These are phyloP conservation scores for Dactylellina leptospora DNA, from an alignment of 2,329 filamentous ascomycete genomes.

Conservation along the genomic window DNA sequence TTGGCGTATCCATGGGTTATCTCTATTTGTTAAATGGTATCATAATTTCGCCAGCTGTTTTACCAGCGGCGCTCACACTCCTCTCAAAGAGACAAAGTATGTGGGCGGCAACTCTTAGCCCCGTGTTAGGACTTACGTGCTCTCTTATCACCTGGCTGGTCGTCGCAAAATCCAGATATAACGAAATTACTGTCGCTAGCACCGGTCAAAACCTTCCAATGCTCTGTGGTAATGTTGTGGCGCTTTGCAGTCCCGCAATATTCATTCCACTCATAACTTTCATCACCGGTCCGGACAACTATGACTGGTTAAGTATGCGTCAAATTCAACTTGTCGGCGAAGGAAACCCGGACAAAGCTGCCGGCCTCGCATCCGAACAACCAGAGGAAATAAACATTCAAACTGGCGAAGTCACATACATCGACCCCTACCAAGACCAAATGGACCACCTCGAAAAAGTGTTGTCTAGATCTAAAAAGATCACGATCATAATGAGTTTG, in stretches of 20 bases:
- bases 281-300: constrained; percentile 74
- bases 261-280: constrained; percentile 79
- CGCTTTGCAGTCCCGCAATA: constrained; percentile 77
- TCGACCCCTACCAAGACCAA: constrained; percentile 24
- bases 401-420: constrained; percentile 53
- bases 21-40: constrained; percentile 90
- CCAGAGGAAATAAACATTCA: constrained; percentile 70
- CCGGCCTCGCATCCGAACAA: constrained; percentile 71
- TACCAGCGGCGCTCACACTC: constrained; percentile 81
- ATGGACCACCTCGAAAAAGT: constrained; percentile 58
- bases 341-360: constrained; percentile 30
- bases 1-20: constrained; percentile 85
- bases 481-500: constrained; percentile 73
- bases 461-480: constrained; percentile 62
- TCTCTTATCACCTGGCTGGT: constrained; percentile 80
- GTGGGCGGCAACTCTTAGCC: constrained; percentile 75
- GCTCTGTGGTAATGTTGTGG: constrained; percentile 85
- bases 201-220: constrained; percentile 88
- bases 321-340: constrained; percentile 67
- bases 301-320: constrained; percentile 86
- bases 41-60: constrained; percentile 83
- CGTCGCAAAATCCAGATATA: constrained; percentile 74
- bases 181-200: constrained; percentile 73
- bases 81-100: constrained; percentile 82
- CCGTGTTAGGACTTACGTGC: constrained; percentile 73